phyloP scores from a whole-genome alignment of 257 asterid species.

The Solanum clarkiae region DNA sequence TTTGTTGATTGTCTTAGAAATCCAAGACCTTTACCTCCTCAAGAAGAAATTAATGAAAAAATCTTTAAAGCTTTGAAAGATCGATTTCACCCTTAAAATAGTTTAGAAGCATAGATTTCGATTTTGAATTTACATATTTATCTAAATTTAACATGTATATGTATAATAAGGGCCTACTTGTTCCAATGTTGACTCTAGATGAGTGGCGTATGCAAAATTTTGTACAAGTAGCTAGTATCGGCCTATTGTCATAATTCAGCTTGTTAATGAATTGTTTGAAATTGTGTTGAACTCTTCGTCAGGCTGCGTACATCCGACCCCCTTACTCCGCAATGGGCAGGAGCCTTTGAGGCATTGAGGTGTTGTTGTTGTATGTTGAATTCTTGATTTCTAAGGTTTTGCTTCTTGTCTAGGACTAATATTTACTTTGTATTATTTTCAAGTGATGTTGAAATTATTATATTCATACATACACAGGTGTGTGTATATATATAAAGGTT shows the following conservation, averaged over 20 bases:
- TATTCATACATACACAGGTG: too few relatives aligned
- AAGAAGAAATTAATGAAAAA: not conserved
- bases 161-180: not conserved
- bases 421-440: not conserved
- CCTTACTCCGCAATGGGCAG: too few relatives aligned
- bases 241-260: not conserved
- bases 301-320: too few relatives aligned
- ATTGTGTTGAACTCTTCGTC: not conserved
- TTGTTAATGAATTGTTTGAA: too few relatives aligned
- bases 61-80: not conserved
- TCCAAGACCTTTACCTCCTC: conserved; percentile 11
- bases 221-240: not conserved
- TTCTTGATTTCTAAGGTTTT: too few relatives aligned
- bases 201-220: not conserved
- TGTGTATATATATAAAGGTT: too few relatives aligned
- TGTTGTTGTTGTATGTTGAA: too few relatives aligned
- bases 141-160: too few relatives aligned
- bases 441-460: too few relatives aligned
- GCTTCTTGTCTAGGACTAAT: not conserved
- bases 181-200: not conserved
- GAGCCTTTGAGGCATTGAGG: too few relatives aligned
- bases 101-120: not conserved
- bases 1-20: conserved; percentile 10
- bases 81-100: not conserved
- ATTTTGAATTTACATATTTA: not conserved